Percentiles rank a stretch among this genome's conserved stretches.
These are phyloP conservation scores for Phaeoacremonium minimum DNA, from an alignment of 2,329 filamentous ascomycete species.

Conservation along the genomic window DNA sequence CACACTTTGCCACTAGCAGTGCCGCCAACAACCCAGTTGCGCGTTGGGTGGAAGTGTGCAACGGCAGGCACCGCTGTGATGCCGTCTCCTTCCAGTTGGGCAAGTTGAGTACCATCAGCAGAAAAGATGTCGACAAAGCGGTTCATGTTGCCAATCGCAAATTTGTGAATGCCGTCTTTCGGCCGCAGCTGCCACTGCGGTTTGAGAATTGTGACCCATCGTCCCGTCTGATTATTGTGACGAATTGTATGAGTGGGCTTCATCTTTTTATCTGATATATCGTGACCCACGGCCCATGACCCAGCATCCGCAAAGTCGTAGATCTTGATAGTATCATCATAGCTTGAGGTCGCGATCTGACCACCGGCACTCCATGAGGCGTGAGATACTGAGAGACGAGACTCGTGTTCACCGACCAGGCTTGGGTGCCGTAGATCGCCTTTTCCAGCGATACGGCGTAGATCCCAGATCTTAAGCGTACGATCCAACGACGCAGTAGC, in stretches of 20 bases:
- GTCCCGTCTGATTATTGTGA: conserved; percentile 94
- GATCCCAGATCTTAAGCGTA: conserved; percentile 87
- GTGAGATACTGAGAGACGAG: conserved; percentile 82
- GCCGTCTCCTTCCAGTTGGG: conserved; percentile 80
- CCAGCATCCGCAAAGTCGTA: conserved; percentile 68
- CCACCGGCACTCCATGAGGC: conserved; percentile 84
- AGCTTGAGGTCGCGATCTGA: conserved; percentile 85
- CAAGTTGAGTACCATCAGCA: conserved; percentile 77
- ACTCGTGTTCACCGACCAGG: conserved; percentile 77
- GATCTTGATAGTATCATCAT: conserved; percentile 93
- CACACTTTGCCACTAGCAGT: conserved; percentile 90
- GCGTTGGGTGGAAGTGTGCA: conserved; percentile 79
- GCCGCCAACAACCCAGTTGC: conserved; percentile 89
- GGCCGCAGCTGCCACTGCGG: conserved; percentile 86
- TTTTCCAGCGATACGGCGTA: conserved; percentile 70
- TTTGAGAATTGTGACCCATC: conserved; percentile 83
- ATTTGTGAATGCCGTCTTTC: conserved; percentile 74
- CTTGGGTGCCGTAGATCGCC: conserved; percentile 57
- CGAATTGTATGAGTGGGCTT: conserved; percentile 63
- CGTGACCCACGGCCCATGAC: conserved; percentile 54
- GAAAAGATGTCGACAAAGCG: conserved; percentile 91
- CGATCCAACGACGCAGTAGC: conserved; percentile 89
- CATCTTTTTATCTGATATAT: conserved; percentile 59
- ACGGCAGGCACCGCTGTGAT: conserved; percentile 95
- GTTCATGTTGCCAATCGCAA: conserved; percentile 96